Base-by-base conservation (phyloP, 495 filamentous ascomycete genomes). In the Glutinoglossum americanum region DNA sequence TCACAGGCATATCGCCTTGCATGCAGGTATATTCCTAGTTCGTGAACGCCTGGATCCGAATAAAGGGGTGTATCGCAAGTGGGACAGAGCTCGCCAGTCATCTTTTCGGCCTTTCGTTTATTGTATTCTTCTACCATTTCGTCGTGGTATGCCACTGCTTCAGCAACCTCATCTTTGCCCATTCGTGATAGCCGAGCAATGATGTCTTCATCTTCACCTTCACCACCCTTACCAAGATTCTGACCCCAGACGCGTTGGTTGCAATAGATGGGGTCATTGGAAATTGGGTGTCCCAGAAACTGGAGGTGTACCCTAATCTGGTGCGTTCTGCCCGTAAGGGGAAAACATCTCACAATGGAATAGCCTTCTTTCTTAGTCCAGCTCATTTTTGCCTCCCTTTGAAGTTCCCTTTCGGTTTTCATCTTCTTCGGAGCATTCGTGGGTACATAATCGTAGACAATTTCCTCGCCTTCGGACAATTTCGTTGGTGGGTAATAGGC, bases 181-280 rank as follows among this genome's bases (percentile, higher is more conserved):
- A 98, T 95, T n/a, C 78, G 75, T 1, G 76, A 76, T 8, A 98
- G 75, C 3, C 86, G 78, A 19, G 84, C 80, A 62, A 97, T 89
- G 59, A 98, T 83, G 64, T 92, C 87, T 30, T 87, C 85, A 67
- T 98, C 92, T 19, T 78, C 80, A 3, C 73, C 68, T 7, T 73
- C 76, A 59, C 89, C 85, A 54, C 82, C 77, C 54, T 75, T 75
- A 7, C 84, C 92, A 0, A 98, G 76, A 0, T 78, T 75, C 0
- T 80, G 73, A 1, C 93, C 93, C 74, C 93, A 98, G 21, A 97
- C 92, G 51, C 79, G 79, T 58, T 85, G 82, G 64, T 97, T 97
- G 62, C 84, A 87, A 67, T 98, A 98, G 60, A 98, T 98, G 3
- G 92, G 92, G 65, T 98, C 92, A 66, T 97, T 97, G 54, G 83